Base-by-base conservation (phyloP, 768 basidiomycete genomes). In the Strobilomyces dryophilus region DNA sequence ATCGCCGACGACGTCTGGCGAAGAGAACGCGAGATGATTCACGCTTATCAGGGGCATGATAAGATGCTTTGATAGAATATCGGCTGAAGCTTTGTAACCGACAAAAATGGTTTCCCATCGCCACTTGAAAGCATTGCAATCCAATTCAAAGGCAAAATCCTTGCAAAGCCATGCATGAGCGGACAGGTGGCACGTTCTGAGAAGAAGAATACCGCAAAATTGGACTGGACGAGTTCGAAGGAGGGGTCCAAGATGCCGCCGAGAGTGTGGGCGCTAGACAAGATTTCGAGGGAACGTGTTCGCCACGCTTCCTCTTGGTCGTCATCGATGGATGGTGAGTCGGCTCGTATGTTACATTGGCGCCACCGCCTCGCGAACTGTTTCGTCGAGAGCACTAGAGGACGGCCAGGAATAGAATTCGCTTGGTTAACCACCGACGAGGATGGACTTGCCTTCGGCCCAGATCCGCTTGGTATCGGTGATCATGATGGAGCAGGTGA, bases 401-500 rank as follows among this genome's bases (percentile, higher is more conserved):
- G 51, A 43, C 24, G 50, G 39, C 32, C 59, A 51, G 45, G 52
- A 44, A 60, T 56, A 59, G 52, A 51, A 46, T 45, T 53, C 48
- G 43, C 47, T 58, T 54, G 51, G 48, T 57, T 61, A 62, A 61
- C 67, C 49, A 60, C 58, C 58, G 63, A 44, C 12, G 48, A 47
- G 35, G 53, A 53, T 47, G 55, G 31, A 39, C 51, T 49, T 57
- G 87, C 89, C 84, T 82, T 92, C 89, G 14, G 73, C 76, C 87
- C 87, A 92, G 10, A 84, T 83, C 21, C 71, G 75, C 65, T 80
- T 87, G 12, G 86, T 90, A 67, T 91, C 89, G 11, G 89, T 89
- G 47, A 89, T 64, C 60, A 91, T 62, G 44, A 89, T 63, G 54
- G 71, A 76, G 60, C 86, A 87, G 20, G 76, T 74, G 46, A 79